phyloP scores from a whole-genome alignment of 495 filamentous ascomycete genomes.

The Penicillium diatomitis region DNA sequence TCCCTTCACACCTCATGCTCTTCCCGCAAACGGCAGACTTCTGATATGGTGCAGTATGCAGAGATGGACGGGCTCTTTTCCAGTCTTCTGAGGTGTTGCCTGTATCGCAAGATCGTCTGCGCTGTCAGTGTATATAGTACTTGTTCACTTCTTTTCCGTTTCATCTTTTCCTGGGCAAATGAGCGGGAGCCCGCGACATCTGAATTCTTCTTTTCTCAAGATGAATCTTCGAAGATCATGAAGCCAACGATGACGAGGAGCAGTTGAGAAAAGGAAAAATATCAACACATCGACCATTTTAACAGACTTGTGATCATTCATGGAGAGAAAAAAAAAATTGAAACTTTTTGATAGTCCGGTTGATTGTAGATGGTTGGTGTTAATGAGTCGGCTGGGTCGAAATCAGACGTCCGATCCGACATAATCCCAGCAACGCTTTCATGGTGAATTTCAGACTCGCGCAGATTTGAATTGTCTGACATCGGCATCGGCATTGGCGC shows the following conservation, averaged over 20 bases:
- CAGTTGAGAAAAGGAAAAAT: conserved; percentile 20
- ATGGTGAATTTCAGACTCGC: conserved; percentile 10
- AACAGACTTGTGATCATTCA: conserved; percentile 25
- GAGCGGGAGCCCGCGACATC: conserved; percentile 3
- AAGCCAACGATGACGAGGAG: conserved; percentile 30
- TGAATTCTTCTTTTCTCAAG: conserved; percentile 13
- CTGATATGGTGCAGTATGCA: background rate
- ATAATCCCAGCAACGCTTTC: too few species aligned
- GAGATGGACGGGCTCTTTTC: background rate
- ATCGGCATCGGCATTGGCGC: conserved; percentile 21
- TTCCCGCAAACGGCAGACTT: conserved; percentile 17
- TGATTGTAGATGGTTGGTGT: background rate
- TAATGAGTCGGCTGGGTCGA: background rate
- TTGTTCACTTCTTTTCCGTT: conserved; percentile 8
- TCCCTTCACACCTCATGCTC: conserved; percentile 3
- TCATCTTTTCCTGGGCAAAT: conserved; percentile 5
- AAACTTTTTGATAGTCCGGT: conserved; percentile 10
- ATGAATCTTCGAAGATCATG: conserved; percentile 36
- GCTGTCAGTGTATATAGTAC: conserved; percentile 37
- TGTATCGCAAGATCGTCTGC: conserved; percentile 6
- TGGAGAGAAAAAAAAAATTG: background rate
- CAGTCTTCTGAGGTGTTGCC: conserved; percentile 3
- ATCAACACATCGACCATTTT: conserved; percentile 21
- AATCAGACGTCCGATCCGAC: too few species aligned
- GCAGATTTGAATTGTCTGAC: conserved; percentile 32